These are phyloP conservation scores for Saccharomycopsis fermentans DNA, from an alignment of 805 yeast species.

Conservation along the genomic window DNA sequence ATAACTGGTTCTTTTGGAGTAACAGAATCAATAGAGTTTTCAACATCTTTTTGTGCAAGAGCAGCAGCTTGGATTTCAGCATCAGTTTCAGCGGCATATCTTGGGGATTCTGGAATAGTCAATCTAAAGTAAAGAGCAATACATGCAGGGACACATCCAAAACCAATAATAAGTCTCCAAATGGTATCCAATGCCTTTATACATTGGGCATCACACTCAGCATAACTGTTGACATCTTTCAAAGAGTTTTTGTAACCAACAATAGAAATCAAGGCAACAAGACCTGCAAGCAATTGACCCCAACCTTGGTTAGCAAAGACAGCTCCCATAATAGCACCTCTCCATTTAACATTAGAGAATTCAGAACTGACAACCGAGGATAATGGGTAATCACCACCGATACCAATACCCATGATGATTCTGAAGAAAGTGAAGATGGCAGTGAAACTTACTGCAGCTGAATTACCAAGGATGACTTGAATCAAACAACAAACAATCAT, in stretches of 20 bases:
- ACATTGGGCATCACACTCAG: conserved; percentile 60
- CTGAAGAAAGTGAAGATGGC: conserved; percentile 72
- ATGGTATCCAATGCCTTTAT: conserved; percentile 75
- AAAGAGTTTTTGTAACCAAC: conserved; percentile 65
- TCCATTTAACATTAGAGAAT: conserved; percentile 89
- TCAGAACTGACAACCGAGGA: conserved; percentile 87
- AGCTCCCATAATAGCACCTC: conserved; percentile 97
- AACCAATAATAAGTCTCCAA: conserved; percentile 89
- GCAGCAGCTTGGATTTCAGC: conserved; percentile 49
- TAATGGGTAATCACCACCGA: conserved; percentile 94
- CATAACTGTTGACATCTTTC: conserved; percentile 40
- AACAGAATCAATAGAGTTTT: conserved; percentile 43
- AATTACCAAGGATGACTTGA: conserved; percentile 64
- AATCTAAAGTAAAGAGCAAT: conserved; percentile 83
- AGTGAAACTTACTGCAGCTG: conserved; percentile 62
- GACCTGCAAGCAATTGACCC: conserved; percentile 86
- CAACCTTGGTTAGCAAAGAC: conserved; percentile 96
- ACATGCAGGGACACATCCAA: conserved; percentile 84
- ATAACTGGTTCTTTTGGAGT: conserved; percentile 36
- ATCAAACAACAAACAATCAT: conserved; percentile 72
- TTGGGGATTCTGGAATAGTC: conserved; percentile 91
- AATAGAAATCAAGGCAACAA: conserved; percentile 66
- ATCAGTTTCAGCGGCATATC: conserved; percentile 72
- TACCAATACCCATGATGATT: conserved; percentile 89
- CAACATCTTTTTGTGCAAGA: conserved; percentile 44